phyloP scores from a whole-genome alignment of 2,329 filamentous ascomycete species.

The Colletotrichum sansevieriae region DNA sequence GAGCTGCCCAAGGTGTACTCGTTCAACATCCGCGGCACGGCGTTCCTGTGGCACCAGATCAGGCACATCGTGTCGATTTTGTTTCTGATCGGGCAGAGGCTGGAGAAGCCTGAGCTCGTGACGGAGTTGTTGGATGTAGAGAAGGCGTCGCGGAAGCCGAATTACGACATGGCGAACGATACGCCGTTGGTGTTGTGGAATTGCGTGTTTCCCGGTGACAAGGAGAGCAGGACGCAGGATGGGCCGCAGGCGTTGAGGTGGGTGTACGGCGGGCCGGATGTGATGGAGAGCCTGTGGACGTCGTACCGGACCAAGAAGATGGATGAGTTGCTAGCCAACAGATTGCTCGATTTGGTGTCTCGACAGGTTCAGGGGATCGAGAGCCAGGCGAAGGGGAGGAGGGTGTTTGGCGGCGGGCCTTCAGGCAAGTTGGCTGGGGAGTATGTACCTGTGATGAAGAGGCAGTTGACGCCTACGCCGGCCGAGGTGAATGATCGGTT shows the following conservation, averaged over 20 bases:
- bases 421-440: conserved; percentile 61
- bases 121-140: conserved; percentile 79
- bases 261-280: conserved; percentile 77
- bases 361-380: conserved; percentile 47
- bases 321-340: conserved; percentile 85
- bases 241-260: conserved; percentile 75
- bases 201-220: conserved; percentile 80
- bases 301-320: conserved; percentile 89
- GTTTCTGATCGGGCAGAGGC: conserved; percentile 91
- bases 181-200: conserved; percentile 95
- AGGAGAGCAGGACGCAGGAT: conserved; percentile 50
- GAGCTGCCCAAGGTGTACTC: conserved; percentile 79
- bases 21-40: conserved; percentile 89
- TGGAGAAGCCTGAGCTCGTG: conserved; percentile 82
- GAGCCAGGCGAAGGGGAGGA: conserved; percentile 44
- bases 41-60: conserved; percentile 98
- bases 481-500: conserved; percentile 72
- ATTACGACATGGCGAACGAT: conserved; percentile 92
- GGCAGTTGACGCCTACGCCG: conserved; percentile 61
- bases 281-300: conserved; percentile 82
- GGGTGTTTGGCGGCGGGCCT: conserved; percentile 69
- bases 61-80: conserved; percentile 92
- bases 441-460: conserved; percentile 69
- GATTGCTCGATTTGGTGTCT: conserved; percentile 75
- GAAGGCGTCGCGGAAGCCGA: conserved; percentile 80